Evolutionary conservation across 495 filamentous ascomycete genomes (phyloP), one percentile per base, ranked within the genome.

Genomic region (Monascus purpureus): DNA sequence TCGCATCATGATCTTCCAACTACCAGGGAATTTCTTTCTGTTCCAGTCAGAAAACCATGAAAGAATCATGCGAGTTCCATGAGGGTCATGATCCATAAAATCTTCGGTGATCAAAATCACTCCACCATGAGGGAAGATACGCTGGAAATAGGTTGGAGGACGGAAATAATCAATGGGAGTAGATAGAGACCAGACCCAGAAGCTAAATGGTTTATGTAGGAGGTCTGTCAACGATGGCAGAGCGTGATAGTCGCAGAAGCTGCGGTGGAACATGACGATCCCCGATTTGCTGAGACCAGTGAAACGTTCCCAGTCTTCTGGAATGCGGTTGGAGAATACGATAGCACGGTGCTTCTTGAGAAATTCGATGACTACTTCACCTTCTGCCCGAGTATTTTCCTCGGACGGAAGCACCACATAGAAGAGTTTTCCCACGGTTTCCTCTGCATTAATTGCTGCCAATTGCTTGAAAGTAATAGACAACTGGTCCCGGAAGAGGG

Each of bases 21-120:
- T 47, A 2, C 53, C 51, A 1, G 37, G 38, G 13, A 40, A 38
- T 20, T 48, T 53, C 2, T 31, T 40, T 14, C 29, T 41, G 2
- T 20, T 15, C 14, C 32, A 40, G 2, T 46, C 39, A n/a, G 27
- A 27, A 31, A 79, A 79, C 74, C 74, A 81, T 1, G 52, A 45
- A 3, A 82, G 38, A n/a, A 80, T 56, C 3, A 65, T 47, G 8
- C 57, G 45, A 2, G 72, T 55, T 25, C 52, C 61, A 2, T 56
- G 43, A 1, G 70, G 65, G 14, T 75, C 64, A 0, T 55, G 55
- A 33, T 72, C 39, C 24, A 73, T 51, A 26, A 78, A 65, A 34
- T 75, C 77, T 22, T 79, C 74, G 0, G 77, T 77, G 4, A 85
- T 42, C 0, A 83, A 47, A 14, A 77, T 65, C 1, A 61, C 71